Evolutionary conservation across 78 protist genomes (phyloP), one percentile per base, ranked within the genome.

Genomic region (Dictyostelium firmibasis): DNA sequence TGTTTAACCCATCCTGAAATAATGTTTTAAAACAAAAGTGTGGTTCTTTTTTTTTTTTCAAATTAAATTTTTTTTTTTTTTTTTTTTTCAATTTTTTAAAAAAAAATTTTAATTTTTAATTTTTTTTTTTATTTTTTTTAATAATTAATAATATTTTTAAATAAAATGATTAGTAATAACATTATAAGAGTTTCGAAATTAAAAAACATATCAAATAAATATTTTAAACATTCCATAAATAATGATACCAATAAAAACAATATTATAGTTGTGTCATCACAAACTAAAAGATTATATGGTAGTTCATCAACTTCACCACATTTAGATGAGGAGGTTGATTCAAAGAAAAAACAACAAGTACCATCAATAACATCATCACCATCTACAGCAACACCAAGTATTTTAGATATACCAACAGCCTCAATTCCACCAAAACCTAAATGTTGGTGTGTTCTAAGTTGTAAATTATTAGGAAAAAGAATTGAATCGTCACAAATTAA

Each of bases 381-480:
- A 29, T 41, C 23, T 3, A 74, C 36, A 5, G 38, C 23, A 29
- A 74, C 81, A 33, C 53, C 81, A 74, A 74, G 5, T 35, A 74
- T 33, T 11, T 18, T 16, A 74, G 25, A 25, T 27, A 11, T 31
- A 74, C 36, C 81, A 86, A 9, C 9, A 0, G 13, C 20, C 4
- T 23, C 31, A 14, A 9, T 35, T 0, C 11, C 16, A 74, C 43
- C 31, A 29, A 31, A 38, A 38, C 60, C 44, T 20, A 47, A 47
- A 27, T 89, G 94, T 81, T 89, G 94, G 94, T 89, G 94, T 89
- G 16, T 89, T 23, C 0, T 89, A 13, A 69, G 76, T 47, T 89
- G 94, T 81, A 89, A 89, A 89, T 81, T 89, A 33, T 10, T 78
- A 20, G 83, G 64, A 31, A 89, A 89, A 81, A 81, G 94, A 81